These are phyloP conservation scores for Misopates orontium DNA, from an alignment of 257 asterid genomes.

Conservation along the genomic window DNA sequence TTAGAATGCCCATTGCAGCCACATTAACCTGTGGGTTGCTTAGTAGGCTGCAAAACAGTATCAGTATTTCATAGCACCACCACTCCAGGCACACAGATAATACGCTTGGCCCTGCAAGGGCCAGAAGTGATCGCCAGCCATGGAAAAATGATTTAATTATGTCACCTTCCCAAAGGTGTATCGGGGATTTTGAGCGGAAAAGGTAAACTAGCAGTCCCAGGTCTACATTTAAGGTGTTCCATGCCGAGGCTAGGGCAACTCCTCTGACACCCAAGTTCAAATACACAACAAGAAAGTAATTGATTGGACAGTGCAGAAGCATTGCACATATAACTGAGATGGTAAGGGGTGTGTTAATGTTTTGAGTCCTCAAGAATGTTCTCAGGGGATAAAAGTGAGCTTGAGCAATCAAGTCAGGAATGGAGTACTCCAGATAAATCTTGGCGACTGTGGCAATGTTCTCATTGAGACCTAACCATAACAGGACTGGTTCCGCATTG, in stretches of 20 bases:
- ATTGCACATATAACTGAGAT: constrained; percentile 39
- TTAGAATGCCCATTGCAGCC: constrained; percentile 52
- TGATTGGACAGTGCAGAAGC: constrained; percentile 51
- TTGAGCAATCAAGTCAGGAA: constrained; percentile 49
- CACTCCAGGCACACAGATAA: constrained; percentile 54
- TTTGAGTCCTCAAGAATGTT: constrained; percentile 55
- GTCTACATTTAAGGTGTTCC: constrained; percentile 46
- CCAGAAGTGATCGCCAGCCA: constrained; percentile 39
- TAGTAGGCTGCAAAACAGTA: constrained; percentile 41
- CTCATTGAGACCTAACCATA: constrained; percentile 46
- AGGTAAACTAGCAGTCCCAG: constrained; percentile 41
- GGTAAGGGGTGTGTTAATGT: constrained; percentile 47
- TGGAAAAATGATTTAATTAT: constrained; percentile 24
- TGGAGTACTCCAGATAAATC: constrained; percentile 41
- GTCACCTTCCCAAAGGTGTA: constrained; percentile 46
- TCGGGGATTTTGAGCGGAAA: constrained; percentile 31
- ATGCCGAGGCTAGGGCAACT: constrained; percentile 52
- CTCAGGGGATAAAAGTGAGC: constrained; percentile 49
- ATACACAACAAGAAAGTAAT: constrained; percentile 38
- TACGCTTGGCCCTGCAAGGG: constrained; percentile 42
- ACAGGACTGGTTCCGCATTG: constrained; percentile 42
- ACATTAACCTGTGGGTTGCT: constrained; percentile 42
- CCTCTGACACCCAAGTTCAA: constrained; percentile 47
- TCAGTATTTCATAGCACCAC: constrained; percentile 55
- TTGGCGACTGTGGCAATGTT: constrained; percentile 39